These are phyloP conservation scores for Protostelium mycophagum DNA, from an alignment of 78 protist species.

Conservation along the genomic window DNA sequence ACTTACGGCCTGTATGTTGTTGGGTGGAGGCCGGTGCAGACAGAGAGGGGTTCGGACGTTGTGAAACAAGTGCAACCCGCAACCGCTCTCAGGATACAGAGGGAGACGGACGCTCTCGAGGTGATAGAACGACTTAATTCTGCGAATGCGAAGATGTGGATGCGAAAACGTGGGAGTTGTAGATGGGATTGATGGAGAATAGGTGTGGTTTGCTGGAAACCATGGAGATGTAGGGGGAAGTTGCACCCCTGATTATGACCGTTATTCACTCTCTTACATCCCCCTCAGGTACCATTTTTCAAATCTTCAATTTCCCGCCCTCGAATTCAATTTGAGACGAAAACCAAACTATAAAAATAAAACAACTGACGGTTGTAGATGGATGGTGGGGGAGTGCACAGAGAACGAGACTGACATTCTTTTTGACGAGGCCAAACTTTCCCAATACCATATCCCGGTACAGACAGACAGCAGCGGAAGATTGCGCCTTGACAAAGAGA, in stretches of 20 bases:
- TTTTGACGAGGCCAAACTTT: not conserved
- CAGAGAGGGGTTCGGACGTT: not conserved
- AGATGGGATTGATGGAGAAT: not conserved
- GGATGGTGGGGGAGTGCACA: not conserved
- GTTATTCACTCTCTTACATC: not conserved
- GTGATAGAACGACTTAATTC: not conserved
- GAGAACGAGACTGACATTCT: not conserved
- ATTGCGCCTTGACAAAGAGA: not conserved
- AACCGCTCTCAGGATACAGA: not conserved
- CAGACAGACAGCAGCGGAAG: not conserved
- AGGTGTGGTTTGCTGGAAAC: not conserved
- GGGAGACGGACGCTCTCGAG: not conserved
- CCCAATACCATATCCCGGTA: not conserved
- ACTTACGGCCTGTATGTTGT: not conserved
- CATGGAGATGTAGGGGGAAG: not conserved
- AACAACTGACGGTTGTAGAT: not conserved
- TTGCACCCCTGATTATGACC: not conserved
- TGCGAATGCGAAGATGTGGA: not conserved
- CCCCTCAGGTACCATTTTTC: not conserved
- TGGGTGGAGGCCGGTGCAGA: slow-evolving; percentile 3
- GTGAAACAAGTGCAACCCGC: not conserved
- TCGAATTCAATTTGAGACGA: too few relatives aligned
- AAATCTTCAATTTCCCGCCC: not conserved
- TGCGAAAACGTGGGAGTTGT: not conserved
- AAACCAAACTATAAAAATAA: too few relatives aligned